Percentiles rank a stretch among this genome's conserved stretches.
Evolutionary conservation across 2,329 filamentous ascomycete genomes (phyloP).

Genomic region (Thermoascus crustaceus): DNA sequence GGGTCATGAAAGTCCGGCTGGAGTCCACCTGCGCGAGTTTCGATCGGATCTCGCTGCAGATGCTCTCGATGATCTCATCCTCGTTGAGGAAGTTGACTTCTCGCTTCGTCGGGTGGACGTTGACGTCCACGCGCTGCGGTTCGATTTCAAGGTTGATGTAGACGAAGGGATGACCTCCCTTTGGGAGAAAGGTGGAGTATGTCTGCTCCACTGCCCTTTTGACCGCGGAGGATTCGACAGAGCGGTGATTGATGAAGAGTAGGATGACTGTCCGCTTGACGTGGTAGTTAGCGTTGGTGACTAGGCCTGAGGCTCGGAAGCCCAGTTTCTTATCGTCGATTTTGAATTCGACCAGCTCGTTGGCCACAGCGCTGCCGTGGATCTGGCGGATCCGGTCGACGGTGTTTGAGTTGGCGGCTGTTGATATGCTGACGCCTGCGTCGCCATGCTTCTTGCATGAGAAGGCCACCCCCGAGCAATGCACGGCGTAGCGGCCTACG

Average conservation of each 20-base stretch:
- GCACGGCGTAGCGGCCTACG: conserved; percentile 85
- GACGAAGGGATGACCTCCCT: conserved; percentile 86
- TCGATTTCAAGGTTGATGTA: conserved; percentile 92
- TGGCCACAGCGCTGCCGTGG: conserved; percentile 74
- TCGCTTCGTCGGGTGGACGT: conserved; percentile 92
- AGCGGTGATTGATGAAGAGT: conserved; percentile 93
- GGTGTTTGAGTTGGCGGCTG: conserved; percentile 62
- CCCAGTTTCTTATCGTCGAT: conserved; percentile 69
- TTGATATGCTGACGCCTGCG: conserved; percentile 69
- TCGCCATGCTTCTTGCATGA: conserved; percentile 96
- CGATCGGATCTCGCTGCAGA: conserved; percentile 71
- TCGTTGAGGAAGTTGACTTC: conserved; percentile 98
- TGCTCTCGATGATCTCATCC: conserved; percentile 82
- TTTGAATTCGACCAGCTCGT: conserved; percentile 73
- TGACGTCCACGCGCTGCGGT: conserved; percentile 86
- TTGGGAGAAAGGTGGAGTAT: conserved; percentile 79
- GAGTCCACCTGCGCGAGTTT: conserved; percentile 82
- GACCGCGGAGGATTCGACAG: conserved; percentile 80
- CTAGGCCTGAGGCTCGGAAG: conserved; percentile 71
- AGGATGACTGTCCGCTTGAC: conserved; percentile 81
- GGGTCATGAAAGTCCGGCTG: conserved; percentile 88
- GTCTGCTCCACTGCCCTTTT: conserved; percentile 88
- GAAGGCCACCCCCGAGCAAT: conserved; percentile 85
- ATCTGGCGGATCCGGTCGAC: conserved; percentile 85
- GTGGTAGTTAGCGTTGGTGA: conserved; percentile 90